phyloP scores from a whole-genome alignment of 2,329 filamentous ascomycete genomes.

The Calonectria ilicicola region DNA sequence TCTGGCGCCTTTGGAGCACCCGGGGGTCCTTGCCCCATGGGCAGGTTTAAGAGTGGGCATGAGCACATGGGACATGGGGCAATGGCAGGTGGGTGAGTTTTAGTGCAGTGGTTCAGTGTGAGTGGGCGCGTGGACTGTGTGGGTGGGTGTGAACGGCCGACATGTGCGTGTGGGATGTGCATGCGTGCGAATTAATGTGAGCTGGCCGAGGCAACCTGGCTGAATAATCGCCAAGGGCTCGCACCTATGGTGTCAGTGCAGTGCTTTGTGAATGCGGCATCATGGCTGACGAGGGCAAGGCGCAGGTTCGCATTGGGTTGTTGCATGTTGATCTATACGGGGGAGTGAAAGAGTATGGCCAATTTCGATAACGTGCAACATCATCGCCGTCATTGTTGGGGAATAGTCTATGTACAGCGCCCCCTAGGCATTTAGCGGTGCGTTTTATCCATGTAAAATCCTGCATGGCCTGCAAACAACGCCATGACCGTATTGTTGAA shows the following conservation, averaged over 20 bases:
- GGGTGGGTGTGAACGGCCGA: not conserved
- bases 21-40: slow-evolving; percentile 5
- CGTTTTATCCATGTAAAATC: too few species aligned
- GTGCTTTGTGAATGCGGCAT: not conserved
- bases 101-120: not conserved
- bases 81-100: slow-evolving; percentile 1
- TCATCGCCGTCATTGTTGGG: too few species aligned
- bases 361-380: too few species aligned
- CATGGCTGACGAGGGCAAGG: too few species aligned
- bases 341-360: too few species aligned
- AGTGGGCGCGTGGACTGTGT: not conserved
- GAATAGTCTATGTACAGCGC: too few species aligned
- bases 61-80: slow-evolving; percentile 3
- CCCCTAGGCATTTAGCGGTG: too few species aligned
- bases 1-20: not conserved
- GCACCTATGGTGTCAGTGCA: not conserved
- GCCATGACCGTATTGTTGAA: too few species aligned
- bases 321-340: too few species aligned
- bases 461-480: too few species aligned
- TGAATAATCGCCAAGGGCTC: not conserved
- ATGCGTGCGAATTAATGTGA: not conserved
- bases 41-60: not conserved
- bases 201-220: not conserved
- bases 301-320: too few species aligned
- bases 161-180: not conserved